Percentiles rank a stretch among this genome's conserved stretches.
phyloP scores from a whole-genome alignment of 768 basidiomycete genomes.

The Guyanaporus albipodus region DNA sequence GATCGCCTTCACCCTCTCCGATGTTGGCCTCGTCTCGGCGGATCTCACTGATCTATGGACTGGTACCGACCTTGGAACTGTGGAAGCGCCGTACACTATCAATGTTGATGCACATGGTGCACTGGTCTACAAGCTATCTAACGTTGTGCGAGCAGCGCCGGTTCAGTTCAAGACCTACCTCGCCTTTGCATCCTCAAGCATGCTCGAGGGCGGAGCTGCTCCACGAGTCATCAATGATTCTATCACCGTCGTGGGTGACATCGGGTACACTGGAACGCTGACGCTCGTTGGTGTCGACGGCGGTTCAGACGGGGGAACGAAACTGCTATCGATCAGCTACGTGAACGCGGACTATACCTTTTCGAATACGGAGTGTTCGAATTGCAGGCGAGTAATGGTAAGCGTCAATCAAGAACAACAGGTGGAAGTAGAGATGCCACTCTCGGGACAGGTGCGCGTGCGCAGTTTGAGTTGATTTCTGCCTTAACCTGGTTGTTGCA shows the following conservation, averaged over 20 bases:
- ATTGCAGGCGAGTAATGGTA: background rate
- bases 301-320: background rate
- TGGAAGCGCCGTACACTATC: background rate
- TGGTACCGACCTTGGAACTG: background rate
- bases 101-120: slow-evolving; percentile 1
- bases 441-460: slow-evolving; percentile 2
- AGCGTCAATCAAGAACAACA: background rate
- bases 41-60: slow-evolving; percentile 9
- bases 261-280: slow-evolving; percentile 3
- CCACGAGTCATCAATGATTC: background rate
- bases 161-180: background rate
- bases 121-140: slow-evolving; percentile 3
- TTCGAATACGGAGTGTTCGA: background rate
- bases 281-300: slow-evolving; percentile 8
- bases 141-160: background rate
- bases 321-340: background rate
- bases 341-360: background rate
- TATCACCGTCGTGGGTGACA: background rate
- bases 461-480: too few relatives aligned
- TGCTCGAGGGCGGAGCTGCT: slow-evolving; percentile 1
- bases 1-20: slow-evolving; percentile 1
- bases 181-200: background rate
- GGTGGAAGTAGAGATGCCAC: background rate
- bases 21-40: slow-evolving; percentile 1
- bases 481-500: background rate